Conservation (phyloP, 495 filamentous ascomycete species). For the Penicillium riverlandense region DNA sequence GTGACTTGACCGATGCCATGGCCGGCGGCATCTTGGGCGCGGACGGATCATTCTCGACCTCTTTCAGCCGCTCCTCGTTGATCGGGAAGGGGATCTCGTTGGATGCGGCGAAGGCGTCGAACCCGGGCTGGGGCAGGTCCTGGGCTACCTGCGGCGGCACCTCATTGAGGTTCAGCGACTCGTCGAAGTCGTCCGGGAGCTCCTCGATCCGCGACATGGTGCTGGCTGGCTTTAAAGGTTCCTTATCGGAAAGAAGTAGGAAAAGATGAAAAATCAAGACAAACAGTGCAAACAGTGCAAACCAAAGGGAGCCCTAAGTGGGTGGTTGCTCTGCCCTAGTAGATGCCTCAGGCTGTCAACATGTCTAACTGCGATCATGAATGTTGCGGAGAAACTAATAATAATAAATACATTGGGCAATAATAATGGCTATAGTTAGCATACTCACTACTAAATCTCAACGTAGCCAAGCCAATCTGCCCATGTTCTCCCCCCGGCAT, state of each 20-base stretch:
- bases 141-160: slow-evolving; percentile 9
- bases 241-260: no score
- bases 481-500: slow-evolving; percentile 10
- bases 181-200: slow-evolving; percentile 43
- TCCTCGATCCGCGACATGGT: slow-evolving; percentile 42
- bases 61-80: slow-evolving; percentile 31
- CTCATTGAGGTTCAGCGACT: slow-evolving; percentile 33
- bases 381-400: no score
- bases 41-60: slow-evolving; percentile 21
- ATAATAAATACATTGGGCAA: no score
- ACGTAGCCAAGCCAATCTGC: no score
- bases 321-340: not conserved
- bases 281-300: slow-evolving; percentile 39
- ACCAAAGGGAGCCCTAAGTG: slow-evolving; percentile 12
- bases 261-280: slow-evolving; percentile 1
- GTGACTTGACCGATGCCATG: slow-evolving; percentile 50
- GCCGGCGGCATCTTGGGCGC: slow-evolving; percentile 47
- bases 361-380: no score
- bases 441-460: no score
- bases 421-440: no score
- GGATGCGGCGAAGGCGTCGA: slow-evolving; percentile 19
- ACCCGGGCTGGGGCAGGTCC: slow-evolving; percentile 12
- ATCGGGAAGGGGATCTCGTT: slow-evolving; percentile 38
- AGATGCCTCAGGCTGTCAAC: no score
- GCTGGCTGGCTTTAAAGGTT: not conserved